Conservation (phyloP, 73 alveolate species). For the Diophrys appendiculata region DNA sequence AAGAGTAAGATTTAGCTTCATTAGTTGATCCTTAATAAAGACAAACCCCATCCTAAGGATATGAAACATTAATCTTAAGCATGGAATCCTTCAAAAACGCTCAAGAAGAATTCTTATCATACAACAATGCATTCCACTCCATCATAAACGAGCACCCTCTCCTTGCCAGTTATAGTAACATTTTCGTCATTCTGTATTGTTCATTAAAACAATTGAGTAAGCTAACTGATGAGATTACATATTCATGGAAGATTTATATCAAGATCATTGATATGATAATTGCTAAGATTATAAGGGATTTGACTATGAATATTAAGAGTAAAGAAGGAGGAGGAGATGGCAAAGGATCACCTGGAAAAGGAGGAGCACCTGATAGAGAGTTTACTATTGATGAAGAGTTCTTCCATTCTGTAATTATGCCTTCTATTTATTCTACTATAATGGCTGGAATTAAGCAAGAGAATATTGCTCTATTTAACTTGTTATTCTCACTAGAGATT, state of each 20-base stretch:
- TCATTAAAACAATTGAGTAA: conserved; percentile 46
- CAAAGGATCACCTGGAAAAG: conserved; percentile 6
- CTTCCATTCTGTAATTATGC: conserved; percentile 69
- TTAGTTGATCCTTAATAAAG: background rate
- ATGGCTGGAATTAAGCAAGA: conserved; percentile 60
- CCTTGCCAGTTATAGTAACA: conserved; percentile 55
- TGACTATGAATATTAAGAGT: conserved; percentile 53
- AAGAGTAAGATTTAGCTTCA: background rate
- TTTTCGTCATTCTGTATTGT: conserved; percentile 51
- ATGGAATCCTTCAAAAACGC: background rate
- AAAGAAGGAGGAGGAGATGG: conserved; percentile 41
- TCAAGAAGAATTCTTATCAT: conserved; percentile 52
- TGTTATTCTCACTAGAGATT: conserved; percentile 45
- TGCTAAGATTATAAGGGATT: conserved; percentile 65
- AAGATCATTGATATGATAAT: conserved; percentile 64
- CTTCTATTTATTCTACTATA: conserved; percentile 51
- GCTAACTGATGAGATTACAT: conserved; percentile 60
- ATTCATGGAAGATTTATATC: conserved; percentile 61
- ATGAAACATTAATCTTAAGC: conserved; percentile 16
- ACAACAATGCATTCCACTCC: conserved; percentile 57
- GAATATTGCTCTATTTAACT: conserved; percentile 47
- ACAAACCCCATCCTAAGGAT: conserved; percentile 1
- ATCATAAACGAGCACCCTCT: conserved; percentile 68
- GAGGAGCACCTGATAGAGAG: conserved; percentile 33
- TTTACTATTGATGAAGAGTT: conserved; percentile 66